Percentiles rank a stretch among this genome's conserved stretches.
These are phyloP conservation scores for Panicum miliaceum DNA, from an alignment of 176 grass and related monocot genomes.

Conservation along the genomic window DNA sequence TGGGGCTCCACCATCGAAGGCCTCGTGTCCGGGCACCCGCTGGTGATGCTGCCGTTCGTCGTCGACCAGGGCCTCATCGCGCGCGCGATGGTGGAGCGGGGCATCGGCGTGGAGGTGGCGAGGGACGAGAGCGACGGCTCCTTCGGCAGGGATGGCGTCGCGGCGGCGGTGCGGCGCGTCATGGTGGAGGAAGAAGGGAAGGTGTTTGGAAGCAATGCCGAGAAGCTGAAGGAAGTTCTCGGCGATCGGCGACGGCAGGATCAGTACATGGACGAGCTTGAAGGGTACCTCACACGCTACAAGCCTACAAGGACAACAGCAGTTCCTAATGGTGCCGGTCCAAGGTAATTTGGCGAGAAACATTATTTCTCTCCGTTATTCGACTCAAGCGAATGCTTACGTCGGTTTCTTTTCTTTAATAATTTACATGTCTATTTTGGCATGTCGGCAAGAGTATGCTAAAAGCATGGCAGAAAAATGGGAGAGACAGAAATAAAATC, in stretches of 20 bases:
- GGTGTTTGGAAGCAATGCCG: conserved; percentile 23
- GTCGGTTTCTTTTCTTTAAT: too few relatives aligned
- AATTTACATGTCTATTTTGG: too few relatives aligned
- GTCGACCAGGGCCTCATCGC: conserved; percentile 46
- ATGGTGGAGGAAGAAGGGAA: conserved; percentile 57
- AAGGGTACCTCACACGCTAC: not conserved
- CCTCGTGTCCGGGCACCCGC: conserved; percentile 57
- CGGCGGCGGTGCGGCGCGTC: conserved; percentile 25
- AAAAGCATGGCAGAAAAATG: too few relatives aligned
- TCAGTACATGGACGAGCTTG: conserved; percentile 48
- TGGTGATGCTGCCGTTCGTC: conserved; percentile 59
- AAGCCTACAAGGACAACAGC: not conserved
- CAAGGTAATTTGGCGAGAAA: not conserved
- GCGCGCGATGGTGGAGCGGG: conserved; percentile 32
- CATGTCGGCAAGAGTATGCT: too few relatives aligned
- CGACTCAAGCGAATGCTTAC: too few relatives aligned
- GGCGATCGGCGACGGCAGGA: conserved; percentile 25
- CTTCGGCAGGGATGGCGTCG: conserved; percentile 41
- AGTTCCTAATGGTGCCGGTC: not conserved
- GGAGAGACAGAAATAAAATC: too few relatives aligned
- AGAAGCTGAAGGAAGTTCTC: not conserved
- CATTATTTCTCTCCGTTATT: too few relatives aligned
- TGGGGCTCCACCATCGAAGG: conserved; percentile 69
- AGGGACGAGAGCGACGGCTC: conserved; percentile 46
- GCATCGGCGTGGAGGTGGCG: conserved; percentile 48